Evolutionary conservation across 805 yeast species (phyloP).

Genomic region (Kregervanrija pseudodelftensis): DNA sequence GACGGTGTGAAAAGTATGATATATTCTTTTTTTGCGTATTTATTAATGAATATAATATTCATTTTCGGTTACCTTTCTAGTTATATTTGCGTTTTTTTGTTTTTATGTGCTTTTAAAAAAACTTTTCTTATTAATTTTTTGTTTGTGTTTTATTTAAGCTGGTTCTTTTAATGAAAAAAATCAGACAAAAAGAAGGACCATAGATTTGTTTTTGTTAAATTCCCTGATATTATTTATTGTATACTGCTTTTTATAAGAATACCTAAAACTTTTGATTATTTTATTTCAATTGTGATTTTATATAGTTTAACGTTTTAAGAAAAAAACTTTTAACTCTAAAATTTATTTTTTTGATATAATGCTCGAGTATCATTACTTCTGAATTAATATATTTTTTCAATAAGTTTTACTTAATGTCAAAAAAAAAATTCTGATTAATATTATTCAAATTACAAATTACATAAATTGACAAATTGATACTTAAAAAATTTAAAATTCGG

Average conservation of each 20-base stretch:
- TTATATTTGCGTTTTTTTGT: not conserved
- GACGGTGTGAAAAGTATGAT: conserved; percentile 14
- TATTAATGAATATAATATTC: not conserved
- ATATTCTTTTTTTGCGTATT: not conserved
- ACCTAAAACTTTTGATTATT: not conserved
- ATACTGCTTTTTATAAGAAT: not conserved
- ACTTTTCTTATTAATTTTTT: not conserved
- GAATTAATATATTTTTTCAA: not conserved
- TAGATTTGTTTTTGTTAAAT: no score
- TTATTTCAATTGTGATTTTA: not conserved
- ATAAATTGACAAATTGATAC: not conserved
- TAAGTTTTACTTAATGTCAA: not conserved
- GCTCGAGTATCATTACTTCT: no score
- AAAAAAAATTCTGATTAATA: not conserved
- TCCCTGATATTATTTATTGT: not conserved
- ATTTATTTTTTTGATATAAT: no score
- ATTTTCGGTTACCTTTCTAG: not conserved
- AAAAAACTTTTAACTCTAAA: no score
- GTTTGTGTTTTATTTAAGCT: no score
- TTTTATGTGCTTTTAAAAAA: not conserved
- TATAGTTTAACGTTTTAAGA: no score
- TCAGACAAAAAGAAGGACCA: no score
- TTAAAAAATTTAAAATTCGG: conserved; percentile 35
- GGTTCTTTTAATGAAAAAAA: no score
- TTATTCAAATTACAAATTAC: not conserved